Evolutionary conservation across 352 stramenopile species (phyloP).

Genomic region (Albugo candida): DNA sequence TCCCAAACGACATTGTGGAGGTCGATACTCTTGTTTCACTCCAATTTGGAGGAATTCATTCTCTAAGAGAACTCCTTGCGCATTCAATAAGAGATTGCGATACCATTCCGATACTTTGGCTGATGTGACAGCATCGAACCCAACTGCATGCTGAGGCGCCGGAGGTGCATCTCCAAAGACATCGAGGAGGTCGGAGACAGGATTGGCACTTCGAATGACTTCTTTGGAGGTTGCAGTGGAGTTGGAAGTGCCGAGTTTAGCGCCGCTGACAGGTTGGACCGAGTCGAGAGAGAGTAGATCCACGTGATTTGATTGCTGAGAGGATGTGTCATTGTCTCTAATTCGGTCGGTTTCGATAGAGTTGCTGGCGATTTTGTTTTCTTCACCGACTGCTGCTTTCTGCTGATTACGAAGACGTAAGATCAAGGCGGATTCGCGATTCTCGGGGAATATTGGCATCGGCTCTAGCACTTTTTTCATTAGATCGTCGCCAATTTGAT

Average conservation of each 20-base stretch:
- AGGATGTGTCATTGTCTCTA: background rate
- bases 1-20: conserved; percentile 83
- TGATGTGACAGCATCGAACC: conserved; percentile 21
- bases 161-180: conserved; percentile 19
- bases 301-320: conserved; percentile 4
- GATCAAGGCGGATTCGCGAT: conserved; percentile 45
- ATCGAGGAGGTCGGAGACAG: conserved; percentile 29
- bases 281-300: conserved; percentile 27
- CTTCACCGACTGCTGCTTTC: conserved; percentile 9
- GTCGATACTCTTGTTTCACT: conserved; percentile 90
- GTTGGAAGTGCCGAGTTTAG: background rate
- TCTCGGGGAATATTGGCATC: conserved; percentile 95
- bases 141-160: conserved; percentile 4
- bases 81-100: conserved; percentile 75
- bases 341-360: conserved; percentile 3
- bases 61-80: conserved; percentile 82
- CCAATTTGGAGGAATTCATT: conserved; percentile 89
- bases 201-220: conserved; percentile 24
- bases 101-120: conserved; percentile 45
- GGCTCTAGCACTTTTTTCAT: conserved; percentile 90
- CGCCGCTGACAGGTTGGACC: conserved; percentile 1
- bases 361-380: conserved; percentile 4
- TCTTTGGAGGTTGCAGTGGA: conserved; percentile 7
- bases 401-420: conserved; percentile 54
- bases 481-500: conserved; percentile 64